These are phyloP conservation scores for Ramaria rubella DNA, from an alignment of 768 basidiomycete species.

Conservation along the genomic window DNA sequence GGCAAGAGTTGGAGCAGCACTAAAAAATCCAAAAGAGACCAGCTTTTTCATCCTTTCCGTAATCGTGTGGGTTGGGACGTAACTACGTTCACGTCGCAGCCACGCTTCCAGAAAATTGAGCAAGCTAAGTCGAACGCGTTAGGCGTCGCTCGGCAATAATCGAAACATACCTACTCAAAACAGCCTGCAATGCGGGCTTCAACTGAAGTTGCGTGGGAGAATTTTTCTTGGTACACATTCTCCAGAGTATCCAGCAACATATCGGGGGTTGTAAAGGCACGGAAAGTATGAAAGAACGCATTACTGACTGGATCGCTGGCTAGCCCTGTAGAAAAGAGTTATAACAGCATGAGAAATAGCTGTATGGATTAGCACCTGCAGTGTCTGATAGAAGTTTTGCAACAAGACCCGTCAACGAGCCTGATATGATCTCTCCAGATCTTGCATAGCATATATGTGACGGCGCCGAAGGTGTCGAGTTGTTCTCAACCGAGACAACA, in stretches of 20 bases:
- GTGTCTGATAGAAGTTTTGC: neutral
- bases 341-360: neutral
- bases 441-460: neutral
- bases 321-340: neutral
- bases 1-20: neutral
- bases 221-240: neutral
- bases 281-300: neutral
- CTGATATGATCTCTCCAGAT: slow-evolving; percentile 3
- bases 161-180: neutral
- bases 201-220: neutral
- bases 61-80: neutral
- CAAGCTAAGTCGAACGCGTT: neutral
- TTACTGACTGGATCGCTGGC: neutral
- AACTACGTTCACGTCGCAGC: slow-evolving; percentile 1
- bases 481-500: neutral
- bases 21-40: neutral
- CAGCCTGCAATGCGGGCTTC: slow-evolving; percentile 1
- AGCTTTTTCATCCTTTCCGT: neutral
- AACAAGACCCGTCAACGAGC: neutral
- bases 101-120: neutral
- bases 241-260: neutral
- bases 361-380: neutral
- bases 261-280: neutral
- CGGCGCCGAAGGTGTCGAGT: neutral
- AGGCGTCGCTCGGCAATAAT: too few relatives aligned